Conservation (phyloP, 495 filamentous ascomycete genomes). For the Aspergillus kassunensis region DNA sequence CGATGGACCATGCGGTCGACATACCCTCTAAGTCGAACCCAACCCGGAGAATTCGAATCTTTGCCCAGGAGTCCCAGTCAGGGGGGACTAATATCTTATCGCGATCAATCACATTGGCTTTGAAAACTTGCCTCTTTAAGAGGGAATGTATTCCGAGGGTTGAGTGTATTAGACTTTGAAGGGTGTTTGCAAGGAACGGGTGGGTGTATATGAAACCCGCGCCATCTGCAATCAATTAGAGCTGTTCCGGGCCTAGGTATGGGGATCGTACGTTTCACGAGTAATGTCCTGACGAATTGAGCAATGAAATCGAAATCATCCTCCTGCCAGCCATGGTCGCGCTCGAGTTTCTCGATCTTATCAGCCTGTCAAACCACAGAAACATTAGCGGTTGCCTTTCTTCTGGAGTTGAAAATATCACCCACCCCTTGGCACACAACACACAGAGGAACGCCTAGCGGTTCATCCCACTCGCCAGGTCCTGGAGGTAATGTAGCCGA, state of each 20-base stretch:
- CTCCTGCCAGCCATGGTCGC: constrained; percentile 85
- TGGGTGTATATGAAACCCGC: constrained; percentile 88
- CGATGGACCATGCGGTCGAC: constrained; percentile 77
- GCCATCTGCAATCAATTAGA: constrained; percentile 59
- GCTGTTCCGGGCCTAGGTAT: not conserved
- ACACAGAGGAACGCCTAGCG: constrained; percentile 81
- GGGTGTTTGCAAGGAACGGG: constrained; percentile 69
- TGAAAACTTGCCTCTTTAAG: constrained; percentile 74
- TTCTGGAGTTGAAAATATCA: not conserved
- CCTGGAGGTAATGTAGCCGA: constrained; percentile 71
- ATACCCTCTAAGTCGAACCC: constrained; percentile 88
- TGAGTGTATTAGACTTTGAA: constrained; percentile 82
- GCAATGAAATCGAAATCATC: constrained; percentile 90
- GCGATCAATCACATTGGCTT: constrained; percentile 92
- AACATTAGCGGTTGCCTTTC: constrained; percentile 22
- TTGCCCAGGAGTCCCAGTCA: constrained; percentile 99
- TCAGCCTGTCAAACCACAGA: constrained; percentile 58
- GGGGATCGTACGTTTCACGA: constrained; percentile 66
- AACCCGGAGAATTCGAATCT: constrained; percentile 90
- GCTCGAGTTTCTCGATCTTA: constrained; percentile 82
- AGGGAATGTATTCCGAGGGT: constrained; percentile 87
- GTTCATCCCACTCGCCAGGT: constrained; percentile 92
- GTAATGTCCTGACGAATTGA: constrained; percentile 80
- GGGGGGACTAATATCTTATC: constrained; percentile 92
- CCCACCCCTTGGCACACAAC: constrained; percentile 90